Evolutionary conservation across 116 monocot species (phyloP).

Genomic region (Iris pallida): DNA sequence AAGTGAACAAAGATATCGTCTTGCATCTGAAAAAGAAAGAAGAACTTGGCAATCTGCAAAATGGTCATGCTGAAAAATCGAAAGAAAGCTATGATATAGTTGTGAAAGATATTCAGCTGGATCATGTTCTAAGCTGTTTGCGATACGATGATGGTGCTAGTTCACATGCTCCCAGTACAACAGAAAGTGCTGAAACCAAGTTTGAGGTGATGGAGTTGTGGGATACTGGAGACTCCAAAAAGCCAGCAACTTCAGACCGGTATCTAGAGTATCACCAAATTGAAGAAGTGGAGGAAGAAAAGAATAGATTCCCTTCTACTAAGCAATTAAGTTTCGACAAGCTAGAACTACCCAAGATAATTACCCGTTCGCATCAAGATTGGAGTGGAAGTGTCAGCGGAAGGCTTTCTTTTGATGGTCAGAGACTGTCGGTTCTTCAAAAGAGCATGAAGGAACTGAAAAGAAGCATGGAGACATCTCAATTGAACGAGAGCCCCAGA

Average conservation of each 20-base stretch:
- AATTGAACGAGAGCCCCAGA: slow-evolving; percentile 1
- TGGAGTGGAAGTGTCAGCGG: slow-evolving; percentile 25
- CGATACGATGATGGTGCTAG: background rate
- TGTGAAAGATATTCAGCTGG: slow-evolving; percentile 44
- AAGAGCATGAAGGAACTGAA: slow-evolving; percentile 27
- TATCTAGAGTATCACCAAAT: slow-evolving; percentile 15
- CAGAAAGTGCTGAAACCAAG: slow-evolving; percentile 1
- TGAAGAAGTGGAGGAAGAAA: slow-evolving; percentile 18
- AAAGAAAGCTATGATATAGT: slow-evolving; percentile 20
- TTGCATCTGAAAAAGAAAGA: slow-evolving; percentile 6
- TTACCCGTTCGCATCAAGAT: slow-evolving; percentile 10
- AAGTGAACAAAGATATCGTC: slow-evolving; percentile 13
- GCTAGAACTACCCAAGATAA: slow-evolving; percentile 14
- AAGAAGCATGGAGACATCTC: slow-evolving; percentile 18
- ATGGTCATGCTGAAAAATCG: slow-evolving; percentile 7
- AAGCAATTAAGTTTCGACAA: slow-evolving; percentile 40
- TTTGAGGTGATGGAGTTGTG: slow-evolving; percentile 23
- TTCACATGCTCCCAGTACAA: too few relatives aligned
- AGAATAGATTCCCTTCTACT: slow-evolving; percentile 5
- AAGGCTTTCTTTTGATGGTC: slow-evolving; percentile 35
- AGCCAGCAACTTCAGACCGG: background rate
- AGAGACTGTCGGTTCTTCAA: slow-evolving; percentile 29
- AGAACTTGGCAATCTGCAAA: background rate
- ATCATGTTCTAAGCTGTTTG: slow-evolving; percentile 30
- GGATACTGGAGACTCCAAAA: slow-evolving; percentile 5